Base-by-base conservation (phyloP, 441 rosid genomes). In the Aleurites moluccanus region DNA sequence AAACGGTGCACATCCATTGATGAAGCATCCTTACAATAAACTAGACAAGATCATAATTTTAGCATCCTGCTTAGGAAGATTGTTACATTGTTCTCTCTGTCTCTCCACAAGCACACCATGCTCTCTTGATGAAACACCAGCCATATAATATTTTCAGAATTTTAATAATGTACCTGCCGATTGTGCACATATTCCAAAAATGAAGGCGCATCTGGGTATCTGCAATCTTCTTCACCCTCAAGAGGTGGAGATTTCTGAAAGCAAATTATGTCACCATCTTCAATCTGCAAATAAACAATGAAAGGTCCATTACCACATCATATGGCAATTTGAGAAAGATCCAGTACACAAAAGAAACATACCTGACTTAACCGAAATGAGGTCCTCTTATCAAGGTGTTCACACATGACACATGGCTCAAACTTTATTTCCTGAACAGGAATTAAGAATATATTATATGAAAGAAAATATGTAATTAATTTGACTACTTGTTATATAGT, bases 221-320 rank as follows among this genome's bases (percentile, higher is more conserved):
- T 86, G 73, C 78, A 84, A 73, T 88, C 88, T 77, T 77, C 90
- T 77, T 86, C 94, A 78, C 77, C 78, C 79, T 84, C 86, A 64
- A 67, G 65, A 76, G 87, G n/a, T n/a, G n/a, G 80, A 79, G 85
- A 74, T 85, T 90, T 93, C 85, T 96, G 99, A 85, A 87, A 96
- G 87, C 99, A 93, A 75, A 93, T 90, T 77, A 96, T 90, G 75
- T 96, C 99, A 74, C 99, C 99, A 87, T 96, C 98, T 88, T 92
- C 98, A 79, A 96, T 85, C 99, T 96, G 87, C 77, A 85, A 42
- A 57, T 76, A 67, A n/a, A 42, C 42, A 47, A 45, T 40, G 67
- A 60, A 73, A 21, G 50, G 20, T 64, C 67, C 57, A 16, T 60
- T 33, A 42, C 49, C 15, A 40, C 38, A 38, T 38, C 63, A 42